phyloP scores from a whole-genome alignment of 1,284 basidiomycete genomes.

The Austroboletus niveus region DNA sequence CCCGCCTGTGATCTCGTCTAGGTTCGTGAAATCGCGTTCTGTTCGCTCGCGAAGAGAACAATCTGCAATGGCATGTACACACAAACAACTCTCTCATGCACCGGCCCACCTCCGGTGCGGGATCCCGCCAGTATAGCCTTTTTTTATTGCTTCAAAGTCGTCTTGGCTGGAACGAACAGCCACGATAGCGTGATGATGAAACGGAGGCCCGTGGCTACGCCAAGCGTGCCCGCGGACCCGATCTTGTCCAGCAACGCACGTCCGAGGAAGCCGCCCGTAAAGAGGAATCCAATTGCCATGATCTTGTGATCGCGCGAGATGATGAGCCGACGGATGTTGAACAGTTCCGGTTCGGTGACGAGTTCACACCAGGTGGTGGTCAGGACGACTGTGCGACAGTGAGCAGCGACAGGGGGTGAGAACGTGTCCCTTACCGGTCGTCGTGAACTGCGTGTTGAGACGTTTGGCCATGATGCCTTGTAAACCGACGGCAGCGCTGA shows the following conservation, averaged over 20 bases:
- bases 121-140: not conserved
- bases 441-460: slow-evolving; percentile 72
- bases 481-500: slow-evolving; percentile 75
- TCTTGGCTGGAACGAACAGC: slow-evolving; percentile 62
- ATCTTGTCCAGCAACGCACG: slow-evolving; percentile 64
- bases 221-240: slow-evolving; percentile 65
- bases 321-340: slow-evolving; percentile 50
- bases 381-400: slow-evolving; percentile 49
- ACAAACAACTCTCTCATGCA: not conserved
- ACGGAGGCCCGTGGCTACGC: slow-evolving; percentile 65
- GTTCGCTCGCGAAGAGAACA: not conserved
- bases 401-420: not conserved
- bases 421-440: slow-evolving; percentile 53
- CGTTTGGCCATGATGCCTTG: slow-evolving; percentile 86
- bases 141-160: slow-evolving; percentile 12
- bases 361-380: slow-evolving; percentile 88
- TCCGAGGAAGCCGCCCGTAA: slow-evolving; percentile 75
- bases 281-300: slow-evolving; percentile 64
- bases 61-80: not conserved
- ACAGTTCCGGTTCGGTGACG: slow-evolving; percentile 74
- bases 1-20: slow-evolving; percentile 12
- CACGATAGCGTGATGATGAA: slow-evolving; percentile 64
- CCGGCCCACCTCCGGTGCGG: too few species aligned
- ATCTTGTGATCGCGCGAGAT: slow-evolving; percentile 71
- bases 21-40: not conserved